Base-by-base conservation (phyloP, 2,329 filamentous ascomycete species). In the Sarocladium kiliense region DNA sequence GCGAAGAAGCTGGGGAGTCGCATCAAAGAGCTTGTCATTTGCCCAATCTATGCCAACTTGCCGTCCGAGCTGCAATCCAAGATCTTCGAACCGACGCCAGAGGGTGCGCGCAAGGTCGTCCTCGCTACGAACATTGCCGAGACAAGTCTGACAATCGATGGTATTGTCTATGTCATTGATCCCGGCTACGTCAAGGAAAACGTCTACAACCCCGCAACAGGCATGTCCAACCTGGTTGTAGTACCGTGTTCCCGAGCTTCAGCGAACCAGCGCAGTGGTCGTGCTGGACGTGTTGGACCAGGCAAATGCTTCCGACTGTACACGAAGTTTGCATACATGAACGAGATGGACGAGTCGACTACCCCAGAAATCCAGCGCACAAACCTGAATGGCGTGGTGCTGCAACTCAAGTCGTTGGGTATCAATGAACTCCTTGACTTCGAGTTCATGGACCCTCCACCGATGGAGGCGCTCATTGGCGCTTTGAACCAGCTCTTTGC, bases 51-150 rank as follows among this genome's bases (percentile, higher is more conserved):
- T 66, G 89, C 91, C 64, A 96, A 96, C 64, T 74, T 99, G 37
- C 92, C 92, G 0, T 91, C 91, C 0, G 92, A 97, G 57, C 74
- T 96, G 1, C 94, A 99, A 67, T 84, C 88, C 49, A 93, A 93
- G 67, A 96, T 97, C 61, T 99, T 99, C 64, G 91, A 96, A 64
- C 91, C 92, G 0, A 96, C 93, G 0, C 93, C 94, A 0, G 83
- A 87, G 0, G 87, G 87, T 18, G 87, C 89, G 0, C 82, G 94
- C 26, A 99, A 97, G 67, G 91, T 97, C 0, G 91, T 99, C 0
- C 74, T 97, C 36, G 91, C 93, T 0, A 97, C 94, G 2, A 99
- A 99, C 66, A 97, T 99, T 69, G 94, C 94, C 2, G 94, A 99
- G 70, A 99, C 94, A 0, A 91, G 86, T 76, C 74, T 99, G 65